A percentile compares a stretch with the other conserved stretches of the same genome.
Conservation (phyloP, 805 yeast genomes). For the Vanderwaltozyma tropicalis region DNA sequence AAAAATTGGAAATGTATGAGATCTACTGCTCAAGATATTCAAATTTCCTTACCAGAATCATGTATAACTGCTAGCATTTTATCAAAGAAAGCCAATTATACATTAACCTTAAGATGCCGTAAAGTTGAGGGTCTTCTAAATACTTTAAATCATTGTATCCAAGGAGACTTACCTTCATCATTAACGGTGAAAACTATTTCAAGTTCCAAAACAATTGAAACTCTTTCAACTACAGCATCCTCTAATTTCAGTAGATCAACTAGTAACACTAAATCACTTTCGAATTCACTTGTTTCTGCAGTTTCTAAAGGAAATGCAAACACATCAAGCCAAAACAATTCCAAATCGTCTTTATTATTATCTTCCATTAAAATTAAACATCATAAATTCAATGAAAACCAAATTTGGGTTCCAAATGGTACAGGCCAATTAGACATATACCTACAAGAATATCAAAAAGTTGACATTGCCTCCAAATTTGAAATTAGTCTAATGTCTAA, state of each 20-base stretch:
- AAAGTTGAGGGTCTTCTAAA: slow-evolving; percentile 14
- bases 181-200: slow-evolving; percentile 6
- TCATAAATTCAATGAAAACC: slow-evolving; percentile 10
- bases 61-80: slow-evolving; percentile 8
- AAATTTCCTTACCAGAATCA: slow-evolving; percentile 12
- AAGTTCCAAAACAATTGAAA: slow-evolving; percentile 17
- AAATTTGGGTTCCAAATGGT: slow-evolving; percentile 16
- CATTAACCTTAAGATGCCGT: slow-evolving; percentile 17
- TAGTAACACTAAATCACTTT: slow-evolving; percentile 7
- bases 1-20: slow-evolving; percentile 15
- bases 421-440: slow-evolving; percentile 14
- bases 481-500: slow-evolving; percentile 3
- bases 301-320: not conserved
- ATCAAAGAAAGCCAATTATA: slow-evolving; percentile 4
- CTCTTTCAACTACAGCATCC: slow-evolving; percentile 19
- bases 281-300: slow-evolving; percentile 3
- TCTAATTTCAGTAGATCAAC: slow-evolving; percentile 10
- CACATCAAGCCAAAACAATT: not conserved
- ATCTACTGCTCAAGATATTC: slow-evolving; percentile 27
- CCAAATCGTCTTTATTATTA: slow-evolving; percentile 11
- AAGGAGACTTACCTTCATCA: slow-evolving; percentile 7
- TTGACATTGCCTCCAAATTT: slow-evolving; percentile 12
- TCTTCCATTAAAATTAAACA: slow-evolving; percentile 17
- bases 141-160: slow-evolving; percentile 15
- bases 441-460: slow-evolving; percentile 13